These are phyloP conservation scores for Nemania sp. DNA, from an alignment of 2,329 filamentous ascomycete species.

Conservation along the genomic window DNA sequence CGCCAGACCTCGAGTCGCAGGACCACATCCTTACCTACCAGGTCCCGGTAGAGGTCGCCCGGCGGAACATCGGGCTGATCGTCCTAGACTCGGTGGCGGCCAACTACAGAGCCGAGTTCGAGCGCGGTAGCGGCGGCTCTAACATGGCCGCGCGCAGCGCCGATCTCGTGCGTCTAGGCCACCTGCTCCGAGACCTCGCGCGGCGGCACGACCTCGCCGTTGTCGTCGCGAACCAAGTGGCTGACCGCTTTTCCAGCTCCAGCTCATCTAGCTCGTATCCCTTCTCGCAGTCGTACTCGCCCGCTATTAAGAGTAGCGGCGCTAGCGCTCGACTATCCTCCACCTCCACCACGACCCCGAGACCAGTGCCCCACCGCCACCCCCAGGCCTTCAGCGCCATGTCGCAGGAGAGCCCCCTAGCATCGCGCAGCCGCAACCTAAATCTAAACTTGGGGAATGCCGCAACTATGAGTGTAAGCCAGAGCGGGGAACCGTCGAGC, in stretches of 20 bases:
- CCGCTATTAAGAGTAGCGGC: constrained; percentile 41
- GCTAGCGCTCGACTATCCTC: constrained; percentile 14
- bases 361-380: neutral
- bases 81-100: constrained; percentile 93
- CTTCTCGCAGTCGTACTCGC: constrained; percentile 20
- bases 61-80: constrained; percentile 82
- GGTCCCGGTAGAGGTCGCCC: constrained; percentile 83
- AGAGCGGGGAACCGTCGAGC: constrained; percentile 54
- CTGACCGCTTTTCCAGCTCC: constrained; percentile 77
- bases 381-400: constrained; percentile 24
- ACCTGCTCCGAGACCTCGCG: constrained; percentile 80
- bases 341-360: too few relatives aligned
- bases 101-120: constrained; percentile 94
- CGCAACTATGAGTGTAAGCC: too few relatives aligned
- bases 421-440: constrained; percentile 56
- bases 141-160: constrained; percentile 80
- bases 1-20: constrained; percentile 91
- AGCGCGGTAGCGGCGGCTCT: constrained; percentile 63
- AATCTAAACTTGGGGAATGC: too few relatives aligned
- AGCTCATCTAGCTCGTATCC: constrained; percentile 25
- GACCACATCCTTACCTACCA: constrained; percentile 96
- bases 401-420: constrained; percentile 64
- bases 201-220: constrained; percentile 80
- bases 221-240: constrained; percentile 95
- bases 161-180: constrained; percentile 82